phyloP scores from a whole-genome alignment of 768 basidiomycete species.

The Symmetrospora coprosmae region DNA sequence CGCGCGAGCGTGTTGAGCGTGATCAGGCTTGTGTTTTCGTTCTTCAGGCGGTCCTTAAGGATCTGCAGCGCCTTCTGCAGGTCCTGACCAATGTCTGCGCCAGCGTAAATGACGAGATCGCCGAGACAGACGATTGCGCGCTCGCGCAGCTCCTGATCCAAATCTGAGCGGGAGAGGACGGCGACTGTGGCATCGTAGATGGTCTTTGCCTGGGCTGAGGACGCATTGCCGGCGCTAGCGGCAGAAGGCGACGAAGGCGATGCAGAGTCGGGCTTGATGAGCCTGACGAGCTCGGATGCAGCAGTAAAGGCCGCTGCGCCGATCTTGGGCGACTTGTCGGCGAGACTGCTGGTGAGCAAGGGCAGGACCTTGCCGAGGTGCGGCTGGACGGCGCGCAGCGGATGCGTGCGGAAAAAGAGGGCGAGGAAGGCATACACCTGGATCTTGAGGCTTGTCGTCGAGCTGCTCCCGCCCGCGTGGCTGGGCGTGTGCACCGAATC shows the following conservation, averaged over 20 bases:
- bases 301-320: conserved; percentile 75
- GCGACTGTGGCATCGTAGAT: conserved; percentile 61
- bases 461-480: conserved; percentile 43
- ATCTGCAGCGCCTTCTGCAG: conserved; percentile 24
- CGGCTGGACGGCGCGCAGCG: conserved; percentile 46
- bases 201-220: conserved; percentile 41
- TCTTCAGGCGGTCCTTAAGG: conserved; percentile 32
- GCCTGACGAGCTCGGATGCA: conserved; percentile 65
- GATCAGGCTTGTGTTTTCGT: conserved; percentile 38
- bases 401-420: conserved; percentile 63
- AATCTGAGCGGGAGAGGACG: conserved; percentile 62
- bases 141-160: conserved; percentile 76
- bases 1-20: conserved; percentile 63
- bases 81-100: conserved; percentile 41
- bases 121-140: conserved; percentile 70
- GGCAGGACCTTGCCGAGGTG: conserved; percentile 58
- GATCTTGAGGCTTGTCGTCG: conserved; percentile 66
- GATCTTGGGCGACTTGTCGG: conserved; percentile 76
- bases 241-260: conserved; percentile 38
- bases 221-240: conserved; percentile 29
- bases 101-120: conserved; percentile 74
- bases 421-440: conserved; percentile 73
- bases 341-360: conserved; percentile 56
- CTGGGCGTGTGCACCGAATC: conserved; percentile 30
- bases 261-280: conserved; percentile 54